Evolutionary conservation across 768 basidiomycete genomes (phyloP).

Genomic region (Psilocybe sp.): DNA sequence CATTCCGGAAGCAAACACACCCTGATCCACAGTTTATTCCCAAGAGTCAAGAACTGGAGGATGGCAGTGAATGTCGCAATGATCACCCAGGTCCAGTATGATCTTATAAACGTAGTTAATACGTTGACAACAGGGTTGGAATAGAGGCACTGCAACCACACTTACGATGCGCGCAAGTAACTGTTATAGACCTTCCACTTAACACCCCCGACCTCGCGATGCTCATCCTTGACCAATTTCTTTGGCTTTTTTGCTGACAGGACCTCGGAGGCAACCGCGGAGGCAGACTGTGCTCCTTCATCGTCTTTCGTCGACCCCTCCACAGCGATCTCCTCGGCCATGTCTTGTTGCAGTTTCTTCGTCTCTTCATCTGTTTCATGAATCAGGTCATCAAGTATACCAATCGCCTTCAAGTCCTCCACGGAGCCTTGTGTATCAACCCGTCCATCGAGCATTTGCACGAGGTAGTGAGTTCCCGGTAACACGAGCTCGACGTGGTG

Average conservation of each 20-base stretch:
- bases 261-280: neutral
- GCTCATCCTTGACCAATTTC: slow-evolving; percentile 79
- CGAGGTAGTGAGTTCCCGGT: slow-evolving; percentile 67
- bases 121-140: neutral
- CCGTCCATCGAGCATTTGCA: slow-evolving; percentile 80
- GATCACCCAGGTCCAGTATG: slow-evolving; percentile 67
- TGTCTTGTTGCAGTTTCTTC: slow-evolving; percentile 41
- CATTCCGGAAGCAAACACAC: slow-evolving; percentile 68
- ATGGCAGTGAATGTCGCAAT: slow-evolving; percentile 46
- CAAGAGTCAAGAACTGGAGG: slow-evolving; percentile 47
- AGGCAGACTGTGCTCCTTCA: slow-evolving; percentile 22
- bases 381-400: slow-evolving; percentile 28
- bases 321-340: slow-evolving; percentile 24
- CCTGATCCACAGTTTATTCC: slow-evolving; percentile 78
- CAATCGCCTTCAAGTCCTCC: slow-evolving; percentile 56
- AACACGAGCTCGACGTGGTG: slow-evolving; percentile 85
- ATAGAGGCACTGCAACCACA: slow-evolving; percentile 8
- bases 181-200: slow-evolving; percentile 71
- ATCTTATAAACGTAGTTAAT: slow-evolving; percentile 30
- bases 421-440: slow-evolving; percentile 74
- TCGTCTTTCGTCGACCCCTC: slow-evolving; percentile 16
- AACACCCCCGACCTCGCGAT: slow-evolving; percentile 76
- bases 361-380: slow-evolving; percentile 43
- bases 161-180: slow-evolving; percentile 72
- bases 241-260: slow-evolving; percentile 52